Evolutionary conservation across 306 rosid species (phyloP).

Genomic region (Vicia villosa): DNA sequence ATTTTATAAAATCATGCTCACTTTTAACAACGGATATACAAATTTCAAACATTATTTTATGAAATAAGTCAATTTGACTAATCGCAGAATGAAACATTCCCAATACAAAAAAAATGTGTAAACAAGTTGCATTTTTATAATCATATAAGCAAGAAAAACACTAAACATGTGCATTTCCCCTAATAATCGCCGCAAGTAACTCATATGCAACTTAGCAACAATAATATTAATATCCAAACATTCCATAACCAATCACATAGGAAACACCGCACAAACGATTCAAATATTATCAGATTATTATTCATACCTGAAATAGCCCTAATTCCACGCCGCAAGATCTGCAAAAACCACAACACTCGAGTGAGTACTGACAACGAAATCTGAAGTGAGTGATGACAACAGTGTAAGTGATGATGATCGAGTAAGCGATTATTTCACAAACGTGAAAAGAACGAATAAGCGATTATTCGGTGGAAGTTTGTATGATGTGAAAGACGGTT

Average conservation of each 20-base stretch:
- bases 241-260: conserved; percentile 29
- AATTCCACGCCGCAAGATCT: conserved; percentile 58
- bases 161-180: conserved; percentile 45
- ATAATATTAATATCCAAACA: background rate
- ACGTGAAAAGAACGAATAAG: conserved; percentile 5
- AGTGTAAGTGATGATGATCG: too few species aligned
- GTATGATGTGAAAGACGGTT: background rate
- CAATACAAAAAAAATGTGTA: too few species aligned
- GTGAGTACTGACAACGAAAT: conserved; percentile 35
- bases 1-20: background rate
- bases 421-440: too few species aligned
- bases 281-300: conserved; percentile 10
- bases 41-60: background rate
- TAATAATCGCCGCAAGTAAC: conserved; percentile 40
- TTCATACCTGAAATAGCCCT: conserved; percentile 39
- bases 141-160: conserved; percentile 40
- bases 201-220: conserved; percentile 4
- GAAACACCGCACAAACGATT: background rate
- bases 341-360: conserved; percentile 15
- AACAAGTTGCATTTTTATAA: background rate
- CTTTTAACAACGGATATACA: background rate
- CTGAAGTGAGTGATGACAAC: conserved; percentile 5
- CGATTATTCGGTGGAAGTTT: conserved; percentile 5
- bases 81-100: background rate
- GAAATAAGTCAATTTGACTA: background rate